Base-by-base conservation (phyloP, 345 rosid species). In the Sisymbrium altissimum region DNA sequence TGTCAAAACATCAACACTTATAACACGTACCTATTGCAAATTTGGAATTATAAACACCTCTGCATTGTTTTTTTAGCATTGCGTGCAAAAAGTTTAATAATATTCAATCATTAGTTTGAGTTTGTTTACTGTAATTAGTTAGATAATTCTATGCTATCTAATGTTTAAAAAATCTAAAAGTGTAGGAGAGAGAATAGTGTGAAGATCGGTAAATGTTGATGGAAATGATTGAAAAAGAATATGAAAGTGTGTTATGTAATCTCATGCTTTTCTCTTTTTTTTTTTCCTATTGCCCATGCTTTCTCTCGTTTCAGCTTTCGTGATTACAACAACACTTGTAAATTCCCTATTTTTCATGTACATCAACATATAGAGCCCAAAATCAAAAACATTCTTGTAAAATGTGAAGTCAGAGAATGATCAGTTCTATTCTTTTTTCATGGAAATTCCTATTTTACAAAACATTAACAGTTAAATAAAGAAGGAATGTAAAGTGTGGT, bases 301-400 rank as follows among this genome's bases (percentile, higher is more conserved):
- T 45, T 70, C 59, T 63, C 61, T 63, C 54, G 49, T 62, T 48
- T 55, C 76, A 76, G 80, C 71, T 76, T 63, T 76, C 6, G 66
- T 70, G 76, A 76, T 70, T 56, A 56, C 71, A 70, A 55, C 80
- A 70, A 54, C 60, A 70, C 80, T 56, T 76, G 53, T 61, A 50
- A 29, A 66, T 29, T 57, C 72, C 45, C n/a, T 23, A 4, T 18
- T 1, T 8, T 27, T 52, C 57, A 5, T 15, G 10, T 49, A 27
- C 15, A 27, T 4, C 3, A 61, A 17, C 7, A 41, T 33, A 18
- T 33, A 65, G 53, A 68, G 18, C 8, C n/a, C 14, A 68, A 32
- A 59, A 32, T 5, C 14, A 68, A 41, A 65, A 61, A 49, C 3
- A 39, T 29, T 65, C 30, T 56, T 40, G 64, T 60, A 43, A 53